Evolutionary conservation across 371 early-diverging fungal species (phyloP), one percentile per base, ranked within the genome.

Genomic region (Mortierella sp.): DNA sequence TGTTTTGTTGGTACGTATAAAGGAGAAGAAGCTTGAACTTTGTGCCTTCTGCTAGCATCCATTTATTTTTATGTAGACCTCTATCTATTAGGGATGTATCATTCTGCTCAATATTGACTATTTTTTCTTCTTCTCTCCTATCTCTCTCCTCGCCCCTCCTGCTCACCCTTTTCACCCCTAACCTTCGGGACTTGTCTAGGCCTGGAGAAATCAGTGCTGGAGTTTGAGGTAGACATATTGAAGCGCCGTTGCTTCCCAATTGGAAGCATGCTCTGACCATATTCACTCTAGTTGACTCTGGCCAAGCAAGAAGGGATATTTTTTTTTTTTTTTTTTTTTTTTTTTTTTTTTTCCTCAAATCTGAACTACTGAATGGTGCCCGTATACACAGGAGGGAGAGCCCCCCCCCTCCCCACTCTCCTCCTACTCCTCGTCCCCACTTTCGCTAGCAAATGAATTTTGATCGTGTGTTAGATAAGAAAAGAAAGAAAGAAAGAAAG

Each of bases 1-100:
- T 79, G 92, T 62, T 96, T 93, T 86, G 93, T 95, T 64, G 96
- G 96, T 89, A 86, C 47, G 60, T 67, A 30, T 1, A 3, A 11
- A 55, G 29, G 11, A 7, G 11, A 14, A 4, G 3, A 21, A 23
- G 30, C n/a, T 29, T 26, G 15, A 28, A 12, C 4, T 44, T 63
- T 47, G 43, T n/a, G 29, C 15, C 1, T 25, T 19, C 3, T n/a
- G 26, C n/a, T n/a, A 21, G 4, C 50, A 12, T 37, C 44, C 60
- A 26, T 18, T 52, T 37, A 37, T 37, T 37, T 37, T 37, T 37
- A 9, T n/a, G n/a, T n/a, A n/a, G n/a, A n/a, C 14, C 11, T 19
- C 7, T 46, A 15, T 15, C 52, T 21, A 55, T 23, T 30, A 19
- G 18, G 19, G 16, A 5, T 12, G 6, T 9, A 4, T 55, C 7